Conservation (phyloP, 345 rosid species). For the Ricinus communis region DNA sequence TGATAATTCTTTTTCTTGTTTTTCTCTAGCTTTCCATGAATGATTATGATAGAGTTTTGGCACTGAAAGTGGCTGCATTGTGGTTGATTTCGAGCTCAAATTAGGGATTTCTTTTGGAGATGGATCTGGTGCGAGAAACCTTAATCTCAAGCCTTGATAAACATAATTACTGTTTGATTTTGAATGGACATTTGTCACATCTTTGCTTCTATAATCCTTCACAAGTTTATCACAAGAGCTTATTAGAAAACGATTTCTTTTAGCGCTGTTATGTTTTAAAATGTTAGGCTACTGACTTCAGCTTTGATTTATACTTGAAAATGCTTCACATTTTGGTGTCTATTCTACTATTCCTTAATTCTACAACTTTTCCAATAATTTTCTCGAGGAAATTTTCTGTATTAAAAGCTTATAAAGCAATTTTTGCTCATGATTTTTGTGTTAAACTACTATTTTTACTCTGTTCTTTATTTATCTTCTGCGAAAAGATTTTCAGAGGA, state of each 20-base stretch:
- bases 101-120: slow-evolving; percentile 30
- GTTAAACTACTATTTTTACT: too few relatives aligned
- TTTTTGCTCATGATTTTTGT: background rate
- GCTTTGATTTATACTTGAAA: too few relatives aligned
- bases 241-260: too few relatives aligned
- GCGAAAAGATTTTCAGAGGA: too few relatives aligned
- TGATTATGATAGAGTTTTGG: background rate
- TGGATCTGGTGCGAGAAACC: slow-evolving; percentile 44
- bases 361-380: too few relatives aligned
- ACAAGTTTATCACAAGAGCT: too few relatives aligned
- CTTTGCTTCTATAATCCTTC: too few relatives aligned
- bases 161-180: background rate
- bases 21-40: background rate
- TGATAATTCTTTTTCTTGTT: background rate
- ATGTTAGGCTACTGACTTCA: too few relatives aligned
- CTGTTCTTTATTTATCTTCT: too few relatives aligned
- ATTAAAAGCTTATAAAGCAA: background rate
- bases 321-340: too few relatives aligned
- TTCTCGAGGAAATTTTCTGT: background rate
- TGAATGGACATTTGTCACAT: background rate
- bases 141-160: background rate
- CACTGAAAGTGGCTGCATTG: background rate
- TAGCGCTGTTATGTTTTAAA: too few relatives aligned
- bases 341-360: too few relatives aligned
- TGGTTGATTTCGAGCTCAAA: slow-evolving; percentile 22